A percentile compares a stretch with the other conserved stretches of the same genome.
These are phyloP conservation scores for Coniella vitis DNA, from an alignment of 2,329 filamentous ascomycete species.

Conservation along the genomic window DNA sequence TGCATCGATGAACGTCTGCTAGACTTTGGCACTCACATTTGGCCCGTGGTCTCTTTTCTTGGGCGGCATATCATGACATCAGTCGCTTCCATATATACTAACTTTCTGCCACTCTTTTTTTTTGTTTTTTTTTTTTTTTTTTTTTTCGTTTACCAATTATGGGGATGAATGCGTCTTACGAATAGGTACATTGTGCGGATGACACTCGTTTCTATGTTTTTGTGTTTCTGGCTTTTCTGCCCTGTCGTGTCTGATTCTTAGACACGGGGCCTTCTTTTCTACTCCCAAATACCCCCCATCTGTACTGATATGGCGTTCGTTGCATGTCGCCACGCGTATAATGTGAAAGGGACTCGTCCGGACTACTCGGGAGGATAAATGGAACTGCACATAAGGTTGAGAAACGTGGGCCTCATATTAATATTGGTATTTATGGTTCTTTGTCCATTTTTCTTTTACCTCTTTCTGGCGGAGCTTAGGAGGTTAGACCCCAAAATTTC, in stretches of 20 bases:
- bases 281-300: slow-evolving; percentile 6
- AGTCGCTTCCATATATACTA: too few species aligned
- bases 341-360: slow-evolving; percentile 1
- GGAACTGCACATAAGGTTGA: slow-evolving; percentile 3
- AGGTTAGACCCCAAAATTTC: slow-evolving; percentile 3
- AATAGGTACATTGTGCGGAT: slow-evolving; percentile 9
- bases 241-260: not conserved
- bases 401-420: slow-evolving; percentile 12
- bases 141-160: not conserved
- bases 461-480: slow-evolving; percentile 2
- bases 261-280: not conserved
- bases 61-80: too few species aligned
- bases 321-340: slow-evolving; percentile 3
- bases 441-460: slow-evolving; percentile 10
- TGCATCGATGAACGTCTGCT: not conserved
- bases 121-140: not conserved
- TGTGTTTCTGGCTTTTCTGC: not conserved
- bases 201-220: slow-evolving; percentile 12
- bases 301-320: slow-evolving; percentile 1
- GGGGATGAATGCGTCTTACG: slow-evolving; percentile 10
- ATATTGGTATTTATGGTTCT: slow-evolving; percentile 14
- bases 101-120: not conserved
- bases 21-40: too few species aligned
- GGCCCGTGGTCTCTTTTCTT: not conserved
- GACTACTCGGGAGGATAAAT: slow-evolving; percentile 4